A percentile compares a stretch with the other conserved stretches of the same genome.
These are phyloP conservation scores for Kwoniella botswanensis DNA, from an alignment of 768 basidiomycete species.

Conservation along the genomic window DNA sequence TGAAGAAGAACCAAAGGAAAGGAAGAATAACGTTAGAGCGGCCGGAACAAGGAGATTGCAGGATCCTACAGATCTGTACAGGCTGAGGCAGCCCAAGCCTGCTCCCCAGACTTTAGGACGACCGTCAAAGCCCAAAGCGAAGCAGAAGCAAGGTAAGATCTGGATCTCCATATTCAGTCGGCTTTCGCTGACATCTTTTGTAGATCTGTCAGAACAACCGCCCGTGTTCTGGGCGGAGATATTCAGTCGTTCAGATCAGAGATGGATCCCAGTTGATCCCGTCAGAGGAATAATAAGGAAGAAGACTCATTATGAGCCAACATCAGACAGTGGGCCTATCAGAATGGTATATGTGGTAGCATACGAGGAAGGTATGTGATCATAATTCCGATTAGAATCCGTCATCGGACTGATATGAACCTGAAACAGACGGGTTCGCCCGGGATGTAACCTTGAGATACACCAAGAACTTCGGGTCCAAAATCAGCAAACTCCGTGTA, in stretches of 20 bases:
- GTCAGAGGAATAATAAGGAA: constrained; percentile 79
- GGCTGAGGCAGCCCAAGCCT: constrained; percentile 62
- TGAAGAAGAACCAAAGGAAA: constrained; percentile 41
- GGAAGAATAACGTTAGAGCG: constrained; percentile 31
- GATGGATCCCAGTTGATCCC: constrained; percentile 93
- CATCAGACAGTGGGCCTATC: constrained; percentile 67
- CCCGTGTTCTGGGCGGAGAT: constrained; percentile 98
- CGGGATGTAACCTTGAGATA: constrained; percentile 91
- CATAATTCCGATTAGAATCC: background rate
- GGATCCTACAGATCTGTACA: constrained; percentile 51
- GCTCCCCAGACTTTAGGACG: constrained; percentile 59
- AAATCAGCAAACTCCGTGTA: constrained; percentile 61
- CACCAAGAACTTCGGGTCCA: constrained; percentile 76
- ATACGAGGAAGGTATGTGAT: constrained; percentile 72
- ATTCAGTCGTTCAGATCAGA: constrained; percentile 85
- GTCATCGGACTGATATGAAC: too few species aligned
- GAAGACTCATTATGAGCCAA: constrained; percentile 78
- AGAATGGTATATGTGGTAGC: constrained; percentile 91
- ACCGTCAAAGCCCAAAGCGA: constrained; percentile 34
- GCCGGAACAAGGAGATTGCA: constrained; percentile 37
- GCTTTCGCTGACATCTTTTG: background rate
- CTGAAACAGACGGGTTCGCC: constrained; percentile 68
- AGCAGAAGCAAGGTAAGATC: constrained; percentile 45
- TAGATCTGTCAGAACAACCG: constrained; percentile 61
- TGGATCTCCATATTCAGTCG: constrained; percentile 1